These are phyloP conservation scores for Rutstroemia sp. DNA, from an alignment of 2,329 filamentous ascomycete species.

Conservation along the genomic window DNA sequence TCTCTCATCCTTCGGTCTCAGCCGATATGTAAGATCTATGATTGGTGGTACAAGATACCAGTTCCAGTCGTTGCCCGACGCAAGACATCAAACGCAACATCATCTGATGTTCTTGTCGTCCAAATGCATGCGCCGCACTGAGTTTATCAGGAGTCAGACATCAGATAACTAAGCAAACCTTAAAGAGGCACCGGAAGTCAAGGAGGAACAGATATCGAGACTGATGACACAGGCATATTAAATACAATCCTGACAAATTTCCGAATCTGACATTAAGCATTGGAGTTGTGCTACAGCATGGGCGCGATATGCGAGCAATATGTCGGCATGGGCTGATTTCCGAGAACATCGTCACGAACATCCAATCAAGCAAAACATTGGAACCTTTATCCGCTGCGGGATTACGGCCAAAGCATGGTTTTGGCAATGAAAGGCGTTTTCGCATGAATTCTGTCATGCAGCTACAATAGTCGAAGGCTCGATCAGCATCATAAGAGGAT, in stretches of 20 bases:
- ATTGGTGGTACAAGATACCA: neutral
- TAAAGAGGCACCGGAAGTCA: neutral
- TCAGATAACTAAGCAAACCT: too few relatives aligned
- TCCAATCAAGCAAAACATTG: conserved; percentile 14
- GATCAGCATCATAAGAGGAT: neutral
- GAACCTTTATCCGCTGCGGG: conserved; percentile 11
- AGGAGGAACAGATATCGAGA: neutral
- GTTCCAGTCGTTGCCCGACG: too few relatives aligned
- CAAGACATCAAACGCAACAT: too few relatives aligned
- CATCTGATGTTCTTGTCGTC: too few relatives aligned
- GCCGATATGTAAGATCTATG: neutral
- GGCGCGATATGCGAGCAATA: conserved; percentile 6
- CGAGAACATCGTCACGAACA: conserved; percentile 9
- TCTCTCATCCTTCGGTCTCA: neutral
- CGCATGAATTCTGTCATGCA: conserved; percentile 22
- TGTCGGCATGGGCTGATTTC: conserved; percentile 15
- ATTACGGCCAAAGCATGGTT: conserved; percentile 6
- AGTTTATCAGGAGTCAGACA: too few relatives aligned
- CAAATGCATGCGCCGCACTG: too few relatives aligned
- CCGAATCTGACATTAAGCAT: neutral
- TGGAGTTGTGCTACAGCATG: neutral
- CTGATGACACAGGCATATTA: neutral
- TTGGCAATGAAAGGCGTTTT: neutral
- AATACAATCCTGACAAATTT: conserved; percentile 5
- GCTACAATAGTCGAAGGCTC: neutral